These are phyloP conservation scores for Marsdenia floribunda DNA, from an alignment of 257 asterid genomes.

Conservation along the genomic window DNA sequence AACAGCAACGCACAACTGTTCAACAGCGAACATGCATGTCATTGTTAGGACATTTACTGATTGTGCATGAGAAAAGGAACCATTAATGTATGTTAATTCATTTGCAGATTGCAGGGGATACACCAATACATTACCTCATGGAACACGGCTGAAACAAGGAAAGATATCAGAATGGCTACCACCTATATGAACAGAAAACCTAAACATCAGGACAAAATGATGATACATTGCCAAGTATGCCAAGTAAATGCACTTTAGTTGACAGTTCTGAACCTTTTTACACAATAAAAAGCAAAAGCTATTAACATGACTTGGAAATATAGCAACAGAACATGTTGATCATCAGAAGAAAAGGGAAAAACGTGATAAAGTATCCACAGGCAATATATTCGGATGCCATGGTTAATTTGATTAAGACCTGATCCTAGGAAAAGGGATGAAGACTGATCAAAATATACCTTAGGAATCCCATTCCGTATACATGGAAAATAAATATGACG, in stretches of 20 bases:
- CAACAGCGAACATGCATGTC: slow-evolving; percentile 18
- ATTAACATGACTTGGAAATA: not conserved
- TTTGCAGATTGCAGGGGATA: slow-evolving; percentile 1
- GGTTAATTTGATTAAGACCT: not conserved
- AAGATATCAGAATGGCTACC: slow-evolving; percentile 71
- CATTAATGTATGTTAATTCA: not conserved
- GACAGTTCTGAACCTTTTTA: not conserved
- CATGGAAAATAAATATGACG: slow-evolving; percentile 95
- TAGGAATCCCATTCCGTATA: slow-evolving; percentile 80
- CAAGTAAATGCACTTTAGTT: not conserved
- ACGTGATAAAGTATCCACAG: not conserved
- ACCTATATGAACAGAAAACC: slow-evolving; percentile 40
- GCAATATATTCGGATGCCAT: not conserved
- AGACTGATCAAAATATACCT: slow-evolving; percentile 40
- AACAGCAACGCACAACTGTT: slow-evolving; percentile 88
- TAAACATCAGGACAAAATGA: not conserved
- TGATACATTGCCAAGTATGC: not conserved
- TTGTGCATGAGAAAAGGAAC: not conserved
- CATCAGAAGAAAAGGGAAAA: not conserved
- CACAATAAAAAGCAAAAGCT: not conserved
- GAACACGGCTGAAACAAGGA: slow-evolving; percentile 86
- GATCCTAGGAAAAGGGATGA: not conserved
- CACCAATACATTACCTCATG: slow-evolving; percentile 63
- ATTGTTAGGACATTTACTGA: not conserved
- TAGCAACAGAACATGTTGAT: not conserved